A percentile compares a stretch with the other conserved stretches of the same genome.
phyloP scores from a whole-genome alignment of 2,329 filamentous ascomycete species.

The Beauveria rudraprayagi region DNA sequence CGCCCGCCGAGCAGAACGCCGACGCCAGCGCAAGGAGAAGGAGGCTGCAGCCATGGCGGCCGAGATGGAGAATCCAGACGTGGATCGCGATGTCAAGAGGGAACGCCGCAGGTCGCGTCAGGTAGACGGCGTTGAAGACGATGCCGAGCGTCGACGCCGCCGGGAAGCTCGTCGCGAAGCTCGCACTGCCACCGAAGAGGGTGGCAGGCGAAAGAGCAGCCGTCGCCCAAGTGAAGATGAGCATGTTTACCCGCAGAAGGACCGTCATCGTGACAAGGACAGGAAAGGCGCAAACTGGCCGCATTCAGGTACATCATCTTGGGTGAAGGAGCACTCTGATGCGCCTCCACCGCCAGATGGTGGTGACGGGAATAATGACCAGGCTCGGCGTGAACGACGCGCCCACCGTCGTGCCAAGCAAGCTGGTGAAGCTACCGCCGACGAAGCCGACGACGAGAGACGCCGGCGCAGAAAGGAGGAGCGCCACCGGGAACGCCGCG shows the following conservation, averaged over 20 bases:
- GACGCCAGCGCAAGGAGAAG: conserved; percentile 40
- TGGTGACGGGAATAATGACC: conserved; percentile 36
- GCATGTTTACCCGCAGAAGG: conserved; percentile 35
- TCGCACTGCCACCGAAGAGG: conserved; percentile 32
- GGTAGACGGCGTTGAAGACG: conserved; percentile 35
- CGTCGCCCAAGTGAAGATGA: conserved; percentile 36
- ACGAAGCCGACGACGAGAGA: conserved; percentile 36
- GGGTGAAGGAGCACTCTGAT: conserved; percentile 58
- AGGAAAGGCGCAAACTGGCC: conserved; percentile 42
- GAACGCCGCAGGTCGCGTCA: conserved; percentile 42
- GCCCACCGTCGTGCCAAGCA: conserved; percentile 37
- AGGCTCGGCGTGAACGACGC: conserved; percentile 41
- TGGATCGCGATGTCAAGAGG: conserved; percentile 35
- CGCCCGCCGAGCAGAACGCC: conserved; percentile 41
- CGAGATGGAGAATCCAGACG: conserved; percentile 38
- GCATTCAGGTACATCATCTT: conserved; percentile 55
- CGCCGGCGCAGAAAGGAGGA: conserved; percentile 38
- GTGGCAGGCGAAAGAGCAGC: conserved; percentile 26
- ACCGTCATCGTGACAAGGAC: conserved; percentile 29
- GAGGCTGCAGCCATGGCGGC: conserved; percentile 36
- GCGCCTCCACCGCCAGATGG: conserved; percentile 49
- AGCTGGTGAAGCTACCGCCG: conserved; percentile 29
- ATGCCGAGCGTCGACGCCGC: conserved; percentile 45
- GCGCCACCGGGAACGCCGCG: conserved; percentile 24
- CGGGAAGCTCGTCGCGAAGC: conserved; percentile 38